Evolutionary conservation across 768 basidiomycete species (phyloP).

Genomic region (Kwoniella dendrophila): DNA sequence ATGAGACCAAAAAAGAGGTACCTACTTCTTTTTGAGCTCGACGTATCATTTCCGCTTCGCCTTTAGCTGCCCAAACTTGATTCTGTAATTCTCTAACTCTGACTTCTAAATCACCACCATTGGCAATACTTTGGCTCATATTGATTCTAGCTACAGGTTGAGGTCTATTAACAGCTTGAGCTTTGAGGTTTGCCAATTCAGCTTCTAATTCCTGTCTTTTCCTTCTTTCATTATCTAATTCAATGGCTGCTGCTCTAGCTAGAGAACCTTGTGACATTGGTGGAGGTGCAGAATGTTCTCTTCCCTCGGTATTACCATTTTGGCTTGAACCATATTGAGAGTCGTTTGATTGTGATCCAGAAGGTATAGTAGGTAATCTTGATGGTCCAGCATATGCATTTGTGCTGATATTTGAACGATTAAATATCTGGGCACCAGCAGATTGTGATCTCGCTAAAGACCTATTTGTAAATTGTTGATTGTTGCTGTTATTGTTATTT

Average conservation of each 20-base stretch:
- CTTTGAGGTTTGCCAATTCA: conserved; percentile 14
- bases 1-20: background rate
- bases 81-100: conserved; percentile 27
- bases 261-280: conserved; percentile 39
- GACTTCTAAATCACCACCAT: conserved; percentile 9
- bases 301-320: conserved; percentile 4
- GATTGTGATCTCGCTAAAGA: conserved; percentile 41
- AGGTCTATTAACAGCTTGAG: conserved; percentile 16
- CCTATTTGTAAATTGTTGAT: conserved; percentile 13
- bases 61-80: conserved; percentile 40
- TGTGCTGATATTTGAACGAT: conserved; percentile 1
- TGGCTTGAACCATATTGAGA: conserved; percentile 11
- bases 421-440: conserved; percentile 27
- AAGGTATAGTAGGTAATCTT: conserved; percentile 34
- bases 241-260: conserved; percentile 34
- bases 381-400: conserved; percentile 19
- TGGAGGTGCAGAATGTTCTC: background rate
- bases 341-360: conserved; percentile 27
- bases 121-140: background rate
- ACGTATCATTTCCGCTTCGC: conserved; percentile 40
- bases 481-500: background rate
- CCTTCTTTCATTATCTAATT: conserved; percentile 35
- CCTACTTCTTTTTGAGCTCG: conserved; percentile 38
- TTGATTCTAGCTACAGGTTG: background rate
- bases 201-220: conserved; percentile 20